A percentile compares a stretch with the other conserved stretches of the same genome.
Evolutionary conservation across 1,284 basidiomycete species (phyloP).

Genomic region (Coriolopsis trogii): DNA sequence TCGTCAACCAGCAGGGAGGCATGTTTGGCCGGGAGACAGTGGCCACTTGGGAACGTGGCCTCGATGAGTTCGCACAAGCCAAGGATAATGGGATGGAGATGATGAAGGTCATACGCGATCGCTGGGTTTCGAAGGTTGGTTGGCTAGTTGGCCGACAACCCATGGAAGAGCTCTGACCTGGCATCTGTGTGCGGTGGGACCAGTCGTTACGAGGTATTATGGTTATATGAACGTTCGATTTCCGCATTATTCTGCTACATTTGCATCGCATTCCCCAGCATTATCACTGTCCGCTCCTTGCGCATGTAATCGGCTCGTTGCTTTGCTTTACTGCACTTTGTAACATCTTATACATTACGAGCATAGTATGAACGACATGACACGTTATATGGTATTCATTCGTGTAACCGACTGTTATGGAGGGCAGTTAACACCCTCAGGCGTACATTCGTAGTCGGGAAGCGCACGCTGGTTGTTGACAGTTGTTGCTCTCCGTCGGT

Average conservation of each 20-base stretch:
- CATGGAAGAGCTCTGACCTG: constrained; percentile 52
- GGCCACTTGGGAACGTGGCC: constrained; percentile 61
- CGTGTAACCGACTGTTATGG: too few relatives aligned
- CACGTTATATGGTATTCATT: background rate
- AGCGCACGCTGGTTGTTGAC: constrained; percentile 9
- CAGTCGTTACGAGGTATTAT: constrained; percentile 3
- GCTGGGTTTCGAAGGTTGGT: constrained; percentile 73
- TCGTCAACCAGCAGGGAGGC: constrained; percentile 70
- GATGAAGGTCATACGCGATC: constrained; percentile 64
- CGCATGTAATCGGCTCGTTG: constrained; percentile 15
- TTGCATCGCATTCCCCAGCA: background rate
- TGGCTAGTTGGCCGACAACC: constrained; percentile 73
- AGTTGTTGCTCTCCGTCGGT: constrained; percentile 4
- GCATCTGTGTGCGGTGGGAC: constrained; percentile 8
- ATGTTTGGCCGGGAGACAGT: constrained; percentile 79
- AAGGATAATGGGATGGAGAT: constrained; percentile 51
- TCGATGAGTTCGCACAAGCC: constrained; percentile 65
- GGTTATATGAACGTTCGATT: constrained; percentile 16
- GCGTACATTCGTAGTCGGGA: too few relatives aligned
- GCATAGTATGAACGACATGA: constrained; percentile 17
- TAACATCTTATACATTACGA: constrained; percentile 17
- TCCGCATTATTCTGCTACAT: constrained; percentile 4
- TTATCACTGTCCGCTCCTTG: constrained; percentile 3
- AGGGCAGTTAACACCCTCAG: too few relatives aligned
- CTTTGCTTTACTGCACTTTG: constrained; percentile 17